Conservation (phyloP, 371 early-diverging fungal species). For the Lichtheimia hyalospora region DNA sequence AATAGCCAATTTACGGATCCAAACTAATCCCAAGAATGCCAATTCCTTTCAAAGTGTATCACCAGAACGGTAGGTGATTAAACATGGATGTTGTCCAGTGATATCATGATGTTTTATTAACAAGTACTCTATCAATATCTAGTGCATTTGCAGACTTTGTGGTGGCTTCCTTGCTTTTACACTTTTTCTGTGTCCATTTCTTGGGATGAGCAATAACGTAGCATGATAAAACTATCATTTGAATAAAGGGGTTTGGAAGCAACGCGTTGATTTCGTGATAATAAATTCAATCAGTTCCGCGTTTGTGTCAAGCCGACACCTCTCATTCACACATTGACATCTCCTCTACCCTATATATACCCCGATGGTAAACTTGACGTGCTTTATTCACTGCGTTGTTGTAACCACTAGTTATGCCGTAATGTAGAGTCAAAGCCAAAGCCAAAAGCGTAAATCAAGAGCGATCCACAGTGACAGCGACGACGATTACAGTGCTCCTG, state of each 20-base stretch:
- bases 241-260: background rate
- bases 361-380: too few species aligned
- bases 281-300: too few species aligned
- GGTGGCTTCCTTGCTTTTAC: constrained; percentile 47
- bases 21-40: constrained; percentile 22
- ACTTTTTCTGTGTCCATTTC: constrained; percentile 58
- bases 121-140: background rate
- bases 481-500: constrained; percentile 14
- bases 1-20: constrained; percentile 38
- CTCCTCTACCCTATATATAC: too few species aligned
- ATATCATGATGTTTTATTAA: background rate
- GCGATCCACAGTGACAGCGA: constrained; percentile 13
- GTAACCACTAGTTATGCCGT: too few species aligned
- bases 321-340: too few species aligned
- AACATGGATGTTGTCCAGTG: background rate
- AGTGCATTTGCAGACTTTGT: constrained; percentile 62
- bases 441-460: constrained; percentile 2
- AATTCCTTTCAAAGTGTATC: constrained; percentile 18
- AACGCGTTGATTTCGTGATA: background rate
- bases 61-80: constrained; percentile 18
- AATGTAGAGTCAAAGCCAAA: background rate
- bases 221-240: background rate
- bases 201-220: constrained; percentile 34
- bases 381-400: too few species aligned
- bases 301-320: too few species aligned